A percentile compares a stretch with the other conserved stretches of the same genome.
These are phyloP conservation scores for Aureobasidium namibiae DNA, from an alignment of 2,329 filamentous ascomycete species.

Conservation along the genomic window DNA sequence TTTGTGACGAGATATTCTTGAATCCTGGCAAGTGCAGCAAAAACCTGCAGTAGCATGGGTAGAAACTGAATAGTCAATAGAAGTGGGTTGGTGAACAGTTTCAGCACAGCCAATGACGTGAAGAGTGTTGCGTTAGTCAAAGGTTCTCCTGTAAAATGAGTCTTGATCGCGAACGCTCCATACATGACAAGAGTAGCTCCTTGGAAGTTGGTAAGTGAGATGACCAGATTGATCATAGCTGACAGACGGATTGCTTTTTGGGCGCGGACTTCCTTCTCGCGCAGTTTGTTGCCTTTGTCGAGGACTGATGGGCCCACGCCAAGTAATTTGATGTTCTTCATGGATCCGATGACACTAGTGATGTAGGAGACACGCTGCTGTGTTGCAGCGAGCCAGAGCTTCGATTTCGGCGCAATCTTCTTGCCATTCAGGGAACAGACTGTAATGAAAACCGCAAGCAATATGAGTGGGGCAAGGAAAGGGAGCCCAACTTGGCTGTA, in stretches of 20 bases:
- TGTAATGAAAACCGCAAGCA: constrained; percentile 14
- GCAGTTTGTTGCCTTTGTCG: constrained; percentile 17
- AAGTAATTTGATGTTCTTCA: constrained; percentile 24
- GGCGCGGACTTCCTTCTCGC: constrained; percentile 19
- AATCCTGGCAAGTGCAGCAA: constrained; percentile 20
- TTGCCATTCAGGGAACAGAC: constrained; percentile 16
- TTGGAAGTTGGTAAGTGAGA: constrained; percentile 22
- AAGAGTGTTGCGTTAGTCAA: constrained; percentile 21
- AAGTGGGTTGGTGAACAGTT: constrained; percentile 21
- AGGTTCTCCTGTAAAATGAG: constrained; percentile 12
- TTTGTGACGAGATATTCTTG: constrained; percentile 17
- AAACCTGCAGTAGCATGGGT: constrained; percentile 16
- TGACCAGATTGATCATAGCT: constrained; percentile 14
- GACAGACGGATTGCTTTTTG: constrained; percentile 17
- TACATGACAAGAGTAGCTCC: constrained; percentile 19
- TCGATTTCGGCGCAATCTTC: constrained; percentile 18
- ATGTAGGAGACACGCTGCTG: constrained; percentile 21
- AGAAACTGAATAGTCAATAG: constrained; percentile 18
- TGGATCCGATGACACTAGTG: constrained; percentile 17
- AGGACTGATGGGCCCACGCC: constrained; percentile 19
- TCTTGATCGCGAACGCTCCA: constrained; percentile 19
- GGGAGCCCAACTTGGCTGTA: constrained; percentile 21
- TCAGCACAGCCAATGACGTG: constrained; percentile 22
- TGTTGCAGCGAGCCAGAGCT: constrained; percentile 19
- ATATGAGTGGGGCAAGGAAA: constrained; percentile 22